These are phyloP conservation scores for Bimuria novae-zelandiae DNA, from an alignment of 2,329 filamentous ascomycete species.

Conservation along the genomic window DNA sequence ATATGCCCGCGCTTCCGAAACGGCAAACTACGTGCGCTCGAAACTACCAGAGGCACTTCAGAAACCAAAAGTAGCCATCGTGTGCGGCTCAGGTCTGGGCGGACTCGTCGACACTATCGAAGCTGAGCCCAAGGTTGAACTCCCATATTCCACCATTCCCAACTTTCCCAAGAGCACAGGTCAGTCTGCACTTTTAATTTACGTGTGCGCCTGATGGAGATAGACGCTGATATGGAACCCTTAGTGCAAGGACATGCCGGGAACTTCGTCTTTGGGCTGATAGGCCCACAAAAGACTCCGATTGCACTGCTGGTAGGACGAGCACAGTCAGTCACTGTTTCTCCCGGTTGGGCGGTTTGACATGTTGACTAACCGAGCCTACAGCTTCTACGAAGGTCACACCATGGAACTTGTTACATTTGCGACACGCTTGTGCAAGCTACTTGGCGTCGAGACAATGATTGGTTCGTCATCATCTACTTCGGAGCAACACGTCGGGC, in stretches of 20 bases:
- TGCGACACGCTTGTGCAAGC: slow-evolving; percentile 66
- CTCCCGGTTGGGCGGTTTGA: not conserved
- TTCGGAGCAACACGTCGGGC: slow-evolving; percentile 6
- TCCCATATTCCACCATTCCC: slow-evolving; percentile 63
- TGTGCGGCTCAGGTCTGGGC: slow-evolving; percentile 68
- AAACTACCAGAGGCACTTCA: slow-evolving; percentile 57
- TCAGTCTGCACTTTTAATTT: slow-evolving; percentile 46
- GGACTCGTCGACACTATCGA: slow-evolving; percentile 63
- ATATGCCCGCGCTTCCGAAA: slow-evolving; percentile 55
- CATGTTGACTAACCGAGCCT: slow-evolving; percentile 18
- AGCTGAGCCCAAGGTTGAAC: slow-evolving; percentile 55
- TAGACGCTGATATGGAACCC: slow-evolving; percentile 8
- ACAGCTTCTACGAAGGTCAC: slow-evolving; percentile 70
- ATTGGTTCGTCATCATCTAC: slow-evolving; percentile 50
- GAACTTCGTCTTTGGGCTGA: slow-evolving; percentile 66
- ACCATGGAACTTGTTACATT: slow-evolving; percentile 66
- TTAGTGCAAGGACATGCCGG: slow-evolving; percentile 64
- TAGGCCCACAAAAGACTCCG: slow-evolving; percentile 58
- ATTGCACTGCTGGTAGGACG: slow-evolving; percentile 68
- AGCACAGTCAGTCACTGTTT: slow-evolving; percentile 59
- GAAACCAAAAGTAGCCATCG: slow-evolving; percentile 63
- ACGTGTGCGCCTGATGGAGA: not conserved
- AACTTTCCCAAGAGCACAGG: slow-evolving; percentile 66
- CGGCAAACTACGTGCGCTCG: slow-evolving; percentile 55
- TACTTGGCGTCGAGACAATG: slow-evolving; percentile 64